Evolutionary conservation across 495 filamentous ascomycete genomes (phyloP), one percentile per base, ranked within the genome.

Genomic region (Coniosporium apollinis): DNA sequence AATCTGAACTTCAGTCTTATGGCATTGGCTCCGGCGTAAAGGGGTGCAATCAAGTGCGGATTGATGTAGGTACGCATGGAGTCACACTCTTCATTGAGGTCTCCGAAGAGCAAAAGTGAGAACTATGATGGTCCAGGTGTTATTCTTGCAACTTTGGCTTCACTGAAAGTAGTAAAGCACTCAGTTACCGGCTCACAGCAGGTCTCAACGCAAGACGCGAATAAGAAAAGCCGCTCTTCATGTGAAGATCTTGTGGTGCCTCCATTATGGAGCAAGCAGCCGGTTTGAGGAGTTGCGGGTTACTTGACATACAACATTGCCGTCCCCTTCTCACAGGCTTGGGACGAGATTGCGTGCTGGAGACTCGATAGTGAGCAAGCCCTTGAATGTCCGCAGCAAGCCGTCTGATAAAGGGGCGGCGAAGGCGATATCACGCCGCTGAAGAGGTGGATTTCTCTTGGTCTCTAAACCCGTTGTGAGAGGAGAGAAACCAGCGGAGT

Each of bases 41-140:
- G n/a, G n/a, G n/a, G n/a, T n/a, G n/a, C n/a, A n/a, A n/a, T n/a
- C n/a, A n/a, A n/a, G n/a, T n/a, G n/a, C n/a, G n/a, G n/a, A n/a
- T n/a, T n/a, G n/a, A 47, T 52, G 49, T 52, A 42, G 47, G 44
- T 45, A 34, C 37, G 33, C 44, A 36, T 36, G 50, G 50, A 53
- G 50, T 53, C 50, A 50, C 50, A 53, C 44, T 45, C 41, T 46
- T 42, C 43, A 47, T 45, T 31, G 34, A 26, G 1, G 18, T 41
- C 41, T 43, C 44, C 15, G 24, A 46, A 39, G 41, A 47, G 41
- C 38, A 37, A 37, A 33, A 38, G 50, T 44, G 47, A 44, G 50
- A 53, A 53, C 50, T 53, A 53, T 53, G 50, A 53, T 42, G 44
- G 47, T 31, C 50, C 47, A 30, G 30, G n/a, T n/a, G n/a, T 49